These are phyloP conservation scores for Cenchrus americanus DNA, from an alignment of 176 grass and related monocot species.

Conservation along the genomic window DNA sequence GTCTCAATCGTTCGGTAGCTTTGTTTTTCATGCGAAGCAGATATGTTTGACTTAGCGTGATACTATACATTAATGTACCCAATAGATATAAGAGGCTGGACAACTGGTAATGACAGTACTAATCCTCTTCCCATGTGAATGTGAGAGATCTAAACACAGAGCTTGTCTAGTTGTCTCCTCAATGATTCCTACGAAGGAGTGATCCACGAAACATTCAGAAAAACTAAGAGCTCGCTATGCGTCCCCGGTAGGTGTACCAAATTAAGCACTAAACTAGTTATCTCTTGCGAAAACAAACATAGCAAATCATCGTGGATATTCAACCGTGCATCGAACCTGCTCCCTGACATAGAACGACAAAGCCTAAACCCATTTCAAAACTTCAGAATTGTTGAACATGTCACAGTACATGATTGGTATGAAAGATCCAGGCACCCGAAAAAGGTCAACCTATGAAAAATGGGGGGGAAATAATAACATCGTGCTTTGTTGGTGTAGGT, in stretches of 20 bases:
- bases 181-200: slow-evolving; percentile 54
- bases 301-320: not conserved
- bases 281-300: not conserved
- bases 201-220: slow-evolving; percentile 39
- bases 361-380: not conserved
- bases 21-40: slow-evolving; percentile 49
- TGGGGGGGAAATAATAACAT: not conserved
- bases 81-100: slow-evolving; percentile 27
- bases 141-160: slow-evolving; percentile 45
- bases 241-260: not conserved
- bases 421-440: not conserved
- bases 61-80: slow-evolving; percentile 13
- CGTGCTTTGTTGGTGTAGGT: not conserved
- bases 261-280: accelerated
- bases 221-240: not conserved
- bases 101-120: slow-evolving; percentile 55
- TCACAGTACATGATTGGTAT: not conserved
- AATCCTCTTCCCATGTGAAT: slow-evolving; percentile 55
- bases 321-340: not conserved
- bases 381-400: not conserved
- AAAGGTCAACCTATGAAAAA: not conserved
- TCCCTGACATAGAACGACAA: not conserved
- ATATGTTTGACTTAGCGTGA: slow-evolving; percentile 46
- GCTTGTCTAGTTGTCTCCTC: slow-evolving; percentile 50
- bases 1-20: slow-evolving; percentile 41